Evolutionary conservation across 208 protist genomes (phyloP).

Genomic region (Trypanosoma vivax): DNA sequence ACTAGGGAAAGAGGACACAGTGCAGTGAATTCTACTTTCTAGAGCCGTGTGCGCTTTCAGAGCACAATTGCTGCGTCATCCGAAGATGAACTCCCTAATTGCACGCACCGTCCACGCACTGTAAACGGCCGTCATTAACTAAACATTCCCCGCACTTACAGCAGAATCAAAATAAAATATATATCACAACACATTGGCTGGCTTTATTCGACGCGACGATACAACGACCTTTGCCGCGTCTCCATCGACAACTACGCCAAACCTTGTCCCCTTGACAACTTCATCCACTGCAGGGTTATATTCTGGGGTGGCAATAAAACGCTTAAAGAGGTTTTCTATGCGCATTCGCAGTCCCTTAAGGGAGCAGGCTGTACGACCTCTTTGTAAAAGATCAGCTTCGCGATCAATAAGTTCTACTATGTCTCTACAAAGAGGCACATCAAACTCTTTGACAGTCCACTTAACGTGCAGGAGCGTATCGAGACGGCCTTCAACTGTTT

Average conservation of each 20-base stretch:
- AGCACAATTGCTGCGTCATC: too few relatives aligned
- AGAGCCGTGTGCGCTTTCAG: too few relatives aligned
- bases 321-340: slow-evolving; percentile 88
- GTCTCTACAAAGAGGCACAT: slow-evolving; percentile 71
- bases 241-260: slow-evolving; percentile 3
- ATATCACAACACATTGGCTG: slow-evolving; percentile 10
- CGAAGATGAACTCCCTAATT: too few relatives aligned
- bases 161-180: too few relatives aligned
- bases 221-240: slow-evolving; percentile 1
- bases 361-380: slow-evolving; percentile 71
- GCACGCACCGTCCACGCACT: too few relatives aligned
- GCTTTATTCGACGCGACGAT: slow-evolving; percentile 6
- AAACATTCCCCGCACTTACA: too few relatives aligned
- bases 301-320: slow-evolving; percentile 92
- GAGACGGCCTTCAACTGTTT: slow-evolving; percentile 74
- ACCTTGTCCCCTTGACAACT: slow-evolving; percentile 9
- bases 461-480: slow-evolving; percentile 96
- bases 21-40: too few relatives aligned
- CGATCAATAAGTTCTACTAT: slow-evolving; percentile 95
- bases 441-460: slow-evolving; percentile 96
- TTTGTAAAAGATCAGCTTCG: slow-evolving; percentile 94
- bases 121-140: too few relatives aligned
- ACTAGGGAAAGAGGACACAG: too few relatives aligned
- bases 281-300: slow-evolving; percentile 92
- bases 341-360: slow-evolving; percentile 79